Percentiles rank a stretch among this genome's conserved stretches.
phyloP scores from a whole-genome alignment of 176 grass and related monocot genomes.

The Hordeum vulgare region DNA sequence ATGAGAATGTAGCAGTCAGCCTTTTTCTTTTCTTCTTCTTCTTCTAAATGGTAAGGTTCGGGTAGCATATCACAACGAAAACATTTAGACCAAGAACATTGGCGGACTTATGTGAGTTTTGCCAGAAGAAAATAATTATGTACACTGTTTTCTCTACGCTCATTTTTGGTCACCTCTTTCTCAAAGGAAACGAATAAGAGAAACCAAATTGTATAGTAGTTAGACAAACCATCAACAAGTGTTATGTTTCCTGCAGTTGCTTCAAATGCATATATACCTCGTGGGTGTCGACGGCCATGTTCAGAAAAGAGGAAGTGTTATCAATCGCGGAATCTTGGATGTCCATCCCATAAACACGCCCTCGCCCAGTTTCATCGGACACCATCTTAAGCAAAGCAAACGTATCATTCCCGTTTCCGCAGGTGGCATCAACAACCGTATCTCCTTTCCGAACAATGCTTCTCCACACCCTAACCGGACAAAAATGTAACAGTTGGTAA shows the following conservation, averaged over 20 bases:
- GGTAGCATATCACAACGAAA: neutral
- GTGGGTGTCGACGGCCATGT: constrained; percentile 35
- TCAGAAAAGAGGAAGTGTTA: constrained; percentile 58
- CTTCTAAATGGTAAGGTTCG: neutral
- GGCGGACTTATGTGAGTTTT: neutral
- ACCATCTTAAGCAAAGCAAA: constrained; percentile 78
- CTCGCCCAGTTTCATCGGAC: constrained; percentile 38
- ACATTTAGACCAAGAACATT: neutral
- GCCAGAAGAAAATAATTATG: neutral
- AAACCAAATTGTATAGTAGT: neutral
- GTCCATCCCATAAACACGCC: constrained; percentile 75
- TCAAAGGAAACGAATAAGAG: neutral
- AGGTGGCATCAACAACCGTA: constrained; percentile 83
- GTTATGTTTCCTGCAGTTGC: constrained; percentile 48
- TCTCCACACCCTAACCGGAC: constrained; percentile 63
- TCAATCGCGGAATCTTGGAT: constrained; percentile 72
- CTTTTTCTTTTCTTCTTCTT: neutral
- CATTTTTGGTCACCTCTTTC: neutral
- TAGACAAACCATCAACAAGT: neutral
- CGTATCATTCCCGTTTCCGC: constrained; percentile 79
- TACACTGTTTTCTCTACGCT: neutral
- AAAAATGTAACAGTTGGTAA: neutral
- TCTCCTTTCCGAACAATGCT: constrained; percentile 69
- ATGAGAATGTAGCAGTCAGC: neutral
- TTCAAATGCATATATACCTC: constrained; percentile 44